phyloP scores from a whole-genome alignment of 441 rosid species.

The Populus hybrid region DNA sequence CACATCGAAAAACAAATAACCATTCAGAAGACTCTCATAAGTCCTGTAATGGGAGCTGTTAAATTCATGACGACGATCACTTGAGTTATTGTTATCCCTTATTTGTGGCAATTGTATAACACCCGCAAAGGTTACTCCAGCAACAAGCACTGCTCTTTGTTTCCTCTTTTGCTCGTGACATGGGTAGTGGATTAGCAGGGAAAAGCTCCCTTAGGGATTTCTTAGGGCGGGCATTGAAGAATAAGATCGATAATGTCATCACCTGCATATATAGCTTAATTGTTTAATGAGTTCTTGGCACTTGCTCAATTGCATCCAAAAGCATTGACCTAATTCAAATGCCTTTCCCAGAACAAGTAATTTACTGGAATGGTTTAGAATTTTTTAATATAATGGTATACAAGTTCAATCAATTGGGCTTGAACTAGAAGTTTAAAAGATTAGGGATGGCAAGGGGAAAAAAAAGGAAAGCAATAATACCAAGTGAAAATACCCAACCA shows the following conservation, averaged over 20 bases:
- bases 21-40: too few species aligned
- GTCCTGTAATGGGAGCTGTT: neutral
- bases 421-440: neutral
- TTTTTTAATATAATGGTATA: too few species aligned
- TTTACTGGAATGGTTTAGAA: neutral
- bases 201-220: neutral
- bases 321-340: too few species aligned
- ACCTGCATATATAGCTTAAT: neutral
- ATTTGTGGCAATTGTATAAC: neutral
- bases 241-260: neutral
- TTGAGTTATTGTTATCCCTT: neutral
- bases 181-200: accelerated
- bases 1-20: too few species aligned
- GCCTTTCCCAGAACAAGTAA: neutral
- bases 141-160: neutral
- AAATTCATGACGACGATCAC: neutral
- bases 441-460: neutral
- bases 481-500: accelerated
- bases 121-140: constrained; percentile 10
- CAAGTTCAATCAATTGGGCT: neutral
- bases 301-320: too few species aligned
- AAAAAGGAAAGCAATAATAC: neutral
- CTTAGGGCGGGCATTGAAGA: neutral
- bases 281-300: too few species aligned
- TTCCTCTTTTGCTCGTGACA: neutral